Conservation (phyloP, 805 yeast species). For the Zygosaccharomyces rouxii region DNA sequence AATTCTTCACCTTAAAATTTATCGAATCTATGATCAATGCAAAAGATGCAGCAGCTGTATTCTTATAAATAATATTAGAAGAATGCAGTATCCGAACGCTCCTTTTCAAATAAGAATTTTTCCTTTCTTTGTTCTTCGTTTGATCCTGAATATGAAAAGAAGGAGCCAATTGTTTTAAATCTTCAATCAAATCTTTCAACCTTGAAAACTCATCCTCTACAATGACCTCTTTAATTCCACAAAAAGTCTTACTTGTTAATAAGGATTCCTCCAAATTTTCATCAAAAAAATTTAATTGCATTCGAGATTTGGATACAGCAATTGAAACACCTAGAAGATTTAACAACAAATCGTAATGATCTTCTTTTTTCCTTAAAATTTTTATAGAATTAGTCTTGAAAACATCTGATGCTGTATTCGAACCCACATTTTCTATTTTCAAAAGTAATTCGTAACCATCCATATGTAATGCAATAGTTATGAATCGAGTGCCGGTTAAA, state of each 20-base stretch:
- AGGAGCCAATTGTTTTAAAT: slow-evolving; percentile 1
- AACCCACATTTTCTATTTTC: slow-evolving; percentile 3
- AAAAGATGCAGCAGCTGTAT: slow-evolving; percentile 16
- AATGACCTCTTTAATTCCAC: slow-evolving; percentile 5
- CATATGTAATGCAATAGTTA: slow-evolving; percentile 3
- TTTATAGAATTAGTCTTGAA: slow-evolving; percentile 9
- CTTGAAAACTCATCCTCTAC: slow-evolving; percentile 4
- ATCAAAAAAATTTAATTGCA: slow-evolving; percentile 11
- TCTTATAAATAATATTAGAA: slow-evolving; percentile 23
- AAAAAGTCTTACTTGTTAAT: slow-evolving; percentile 9
- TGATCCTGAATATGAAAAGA: neutral
- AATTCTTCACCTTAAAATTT: slow-evolving; percentile 10
- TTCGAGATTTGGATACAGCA: slow-evolving; percentile 9
- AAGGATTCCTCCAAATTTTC: slow-evolving; percentile 10
- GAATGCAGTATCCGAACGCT: slow-evolving; percentile 30
- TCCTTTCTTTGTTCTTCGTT: neutral
- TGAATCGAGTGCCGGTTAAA: slow-evolving; percentile 2
- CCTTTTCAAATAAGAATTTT: slow-evolving; percentile 16
- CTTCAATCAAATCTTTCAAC: slow-evolving; percentile 3
- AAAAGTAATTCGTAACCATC: slow-evolving; percentile 3
- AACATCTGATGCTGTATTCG: slow-evolving; percentile 5
- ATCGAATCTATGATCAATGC: slow-evolving; percentile 16
- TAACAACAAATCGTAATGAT: neutral
- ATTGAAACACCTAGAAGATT: slow-evolving; percentile 4
- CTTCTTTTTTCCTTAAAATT: neutral